A percentile compares a stretch with the other conserved stretches of the same genome.
These are phyloP conservation scores for Rhipidocladum racemiflorum DNA, from an alignment of 176 grass and related monocot genomes.

Conservation along the genomic window DNA sequence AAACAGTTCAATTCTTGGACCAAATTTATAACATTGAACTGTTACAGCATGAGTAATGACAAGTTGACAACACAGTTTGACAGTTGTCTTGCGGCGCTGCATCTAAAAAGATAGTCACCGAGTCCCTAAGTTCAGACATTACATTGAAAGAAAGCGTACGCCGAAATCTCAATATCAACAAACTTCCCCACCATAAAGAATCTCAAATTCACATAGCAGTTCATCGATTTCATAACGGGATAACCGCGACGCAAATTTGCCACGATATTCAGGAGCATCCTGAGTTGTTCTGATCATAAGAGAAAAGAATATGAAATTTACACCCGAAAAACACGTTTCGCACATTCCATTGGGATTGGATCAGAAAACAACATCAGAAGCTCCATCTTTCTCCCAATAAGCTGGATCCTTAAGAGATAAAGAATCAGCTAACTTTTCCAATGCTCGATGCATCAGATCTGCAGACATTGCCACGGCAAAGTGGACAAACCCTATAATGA, in stretches of 20 bases:
- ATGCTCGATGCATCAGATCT: conserved; percentile 49
- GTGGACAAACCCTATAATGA: conserved; percentile 82
- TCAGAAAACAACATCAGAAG: conserved; percentile 17
- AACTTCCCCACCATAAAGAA: conserved; percentile 39
- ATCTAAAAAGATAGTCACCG: not conserved
- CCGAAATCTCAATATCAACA: conserved; percentile 44
- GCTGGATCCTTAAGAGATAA: conserved; percentile 34
- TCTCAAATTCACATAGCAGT: conserved; percentile 31
- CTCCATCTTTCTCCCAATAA: conserved; percentile 28
- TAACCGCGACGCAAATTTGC: conserved; percentile 32
- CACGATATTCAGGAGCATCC: conserved; percentile 21
- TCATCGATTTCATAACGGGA: conserved; percentile 44
- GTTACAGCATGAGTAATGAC: not conserved
- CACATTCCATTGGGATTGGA: not conserved
- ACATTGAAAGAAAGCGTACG: conserved; percentile 6
- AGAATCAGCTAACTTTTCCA: conserved; percentile 56
- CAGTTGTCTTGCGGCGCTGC: not conserved
- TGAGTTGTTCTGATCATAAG: conserved; percentile 3
- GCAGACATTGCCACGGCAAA: conserved; percentile 92
- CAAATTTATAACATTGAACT: not conserved
- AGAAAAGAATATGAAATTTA: not conserved
- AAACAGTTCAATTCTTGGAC: not conserved
- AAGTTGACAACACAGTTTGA: not conserved
- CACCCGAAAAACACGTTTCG: conserved; percentile 26
- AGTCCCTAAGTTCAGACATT: not conserved